A percentile compares a stretch with the other conserved stretches of the same genome.
These are phyloP conservation scores for Bryum argenteum DNA, from an alignment of 225 moss, liverwort and hornwort species.

Conservation along the genomic window DNA sequence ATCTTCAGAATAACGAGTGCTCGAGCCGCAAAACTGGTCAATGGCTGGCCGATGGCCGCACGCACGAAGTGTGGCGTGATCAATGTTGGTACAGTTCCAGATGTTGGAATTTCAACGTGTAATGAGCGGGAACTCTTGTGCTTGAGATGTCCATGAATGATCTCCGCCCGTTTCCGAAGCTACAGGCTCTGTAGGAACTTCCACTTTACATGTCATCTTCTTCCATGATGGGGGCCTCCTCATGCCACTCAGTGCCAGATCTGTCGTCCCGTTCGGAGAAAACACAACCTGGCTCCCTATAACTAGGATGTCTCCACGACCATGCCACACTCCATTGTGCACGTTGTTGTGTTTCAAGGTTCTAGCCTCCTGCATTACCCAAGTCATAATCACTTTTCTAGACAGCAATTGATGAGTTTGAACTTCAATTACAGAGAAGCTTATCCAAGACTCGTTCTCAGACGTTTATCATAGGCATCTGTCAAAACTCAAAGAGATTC, in stretches of 20 bases:
- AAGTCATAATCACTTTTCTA: not conserved
- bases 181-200: slow-evolving; percentile 23
- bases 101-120: slow-evolving; percentile 33
- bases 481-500: not conserved
- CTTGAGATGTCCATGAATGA: slow-evolving; percentile 44
- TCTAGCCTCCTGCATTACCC: slow-evolving; percentile 55
- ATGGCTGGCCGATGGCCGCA: slow-evolving; percentile 1
- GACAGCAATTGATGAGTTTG: no score
- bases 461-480: not conserved
- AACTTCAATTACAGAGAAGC: no score
- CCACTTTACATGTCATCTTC: slow-evolving; percentile 36
- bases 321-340: slow-evolving; percentile 72
- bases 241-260: slow-evolving; percentile 40
- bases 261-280: slow-evolving; percentile 38
- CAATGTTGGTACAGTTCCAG: slow-evolving; percentile 12
- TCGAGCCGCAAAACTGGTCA: slow-evolving; percentile 6
- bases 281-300: slow-evolving; percentile 69
- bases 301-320: slow-evolving; percentile 57
- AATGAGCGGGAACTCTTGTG: slow-evolving; percentile 46
- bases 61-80: slow-evolving; percentile 16
- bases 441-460: not conserved
- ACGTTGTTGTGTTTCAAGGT: slow-evolving; percentile 63
- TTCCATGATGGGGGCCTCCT: slow-evolving; percentile 58
- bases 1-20: not conserved
- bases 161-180: slow-evolving; percentile 36